Conservation (phyloP, 192 early-diverging fungal genomes). For the Backusella westeae region DNA sequence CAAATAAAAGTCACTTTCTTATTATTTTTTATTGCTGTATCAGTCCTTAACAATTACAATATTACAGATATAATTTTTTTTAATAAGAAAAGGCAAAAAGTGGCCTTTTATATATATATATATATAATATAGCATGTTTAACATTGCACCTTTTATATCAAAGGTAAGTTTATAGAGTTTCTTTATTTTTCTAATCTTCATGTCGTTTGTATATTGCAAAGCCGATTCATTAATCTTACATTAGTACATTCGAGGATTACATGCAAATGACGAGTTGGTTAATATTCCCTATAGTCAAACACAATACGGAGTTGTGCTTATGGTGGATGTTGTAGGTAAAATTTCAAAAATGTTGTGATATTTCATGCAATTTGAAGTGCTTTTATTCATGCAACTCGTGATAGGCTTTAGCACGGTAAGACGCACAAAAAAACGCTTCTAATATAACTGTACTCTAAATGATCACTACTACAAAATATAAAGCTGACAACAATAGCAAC, state of each 20-base stretch:
- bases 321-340: slow-evolving; percentile 51
- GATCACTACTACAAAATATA: not conserved
- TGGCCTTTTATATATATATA: not conserved
- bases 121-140: not conserved
- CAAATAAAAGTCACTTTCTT: not conserved
- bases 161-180: not conserved
- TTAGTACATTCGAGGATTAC: slow-evolving; percentile 46
- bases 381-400: not conserved
- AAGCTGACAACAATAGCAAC: slow-evolving; percentile 51
- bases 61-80: not conserved
- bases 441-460: not conserved
- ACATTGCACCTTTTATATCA: slow-evolving; percentile 4
- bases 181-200: not conserved
- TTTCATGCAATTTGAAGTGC: not conserved
- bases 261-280: slow-evolving; percentile 33
- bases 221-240: not conserved
- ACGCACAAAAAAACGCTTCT: not conserved
- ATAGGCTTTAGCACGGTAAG: slow-evolving; percentile 42
- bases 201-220: not conserved
- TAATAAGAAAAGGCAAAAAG: not conserved
- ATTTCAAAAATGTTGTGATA: not conserved
- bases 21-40: not conserved
- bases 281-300: slow-evolving; percentile 41
- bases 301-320: slow-evolving; percentile 51
- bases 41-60: not conserved